A percentile compares a stretch with the other conserved stretches of the same genome.
phyloP scores from a whole-genome alignment of 495 filamentous ascomycete species.

The Lineolata rhizophorae region DNA sequence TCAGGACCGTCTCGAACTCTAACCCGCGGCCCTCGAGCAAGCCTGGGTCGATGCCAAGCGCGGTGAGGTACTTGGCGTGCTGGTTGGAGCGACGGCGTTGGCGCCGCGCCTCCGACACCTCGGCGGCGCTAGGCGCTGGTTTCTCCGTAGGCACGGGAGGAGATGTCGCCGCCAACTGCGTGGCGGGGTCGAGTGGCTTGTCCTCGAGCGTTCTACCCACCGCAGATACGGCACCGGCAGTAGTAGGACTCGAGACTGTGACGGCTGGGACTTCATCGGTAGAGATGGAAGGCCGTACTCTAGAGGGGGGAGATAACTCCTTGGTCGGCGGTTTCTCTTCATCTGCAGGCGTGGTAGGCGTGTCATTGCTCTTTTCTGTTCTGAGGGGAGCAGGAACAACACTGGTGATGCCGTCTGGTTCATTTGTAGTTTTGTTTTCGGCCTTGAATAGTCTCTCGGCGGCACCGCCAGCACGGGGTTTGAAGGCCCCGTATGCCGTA shows the following conservation, averaged over 20 bases:
- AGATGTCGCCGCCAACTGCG: neutral
- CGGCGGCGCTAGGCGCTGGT: neutral
- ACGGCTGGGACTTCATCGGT: slow-evolving; percentile 14
- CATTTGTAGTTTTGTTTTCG: slow-evolving; percentile 26
- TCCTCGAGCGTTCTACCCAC: too few relatives aligned
- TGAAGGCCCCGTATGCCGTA: slow-evolving; percentile 60
- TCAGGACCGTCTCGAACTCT: slow-evolving; percentile 56
- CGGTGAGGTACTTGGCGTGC: slow-evolving; percentile 56
- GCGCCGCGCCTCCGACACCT: slow-evolving; percentile 19
- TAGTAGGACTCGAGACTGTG: slow-evolving; percentile 13
- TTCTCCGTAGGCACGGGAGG: neutral
- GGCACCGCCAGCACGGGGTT: slow-evolving; percentile 62
- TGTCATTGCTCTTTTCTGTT: neutral
- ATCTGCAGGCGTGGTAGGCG: slow-evolving; percentile 8
- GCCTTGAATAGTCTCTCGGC: slow-evolving; percentile 45
- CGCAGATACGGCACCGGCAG: slow-evolving; percentile 6
- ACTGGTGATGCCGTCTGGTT: slow-evolving; percentile 68
- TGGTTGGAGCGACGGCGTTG: slow-evolving; percentile 48
- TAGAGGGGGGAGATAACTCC: too few relatives aligned
- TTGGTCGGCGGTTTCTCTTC: slow-evolving; percentile 5
- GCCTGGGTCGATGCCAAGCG: slow-evolving; percentile 47
- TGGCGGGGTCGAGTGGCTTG: slow-evolving; percentile 1
- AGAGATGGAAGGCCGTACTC: too few relatives aligned
- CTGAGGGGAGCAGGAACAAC: slow-evolving; percentile 56
- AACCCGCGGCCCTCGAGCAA: slow-evolving; percentile 46